Evolutionary conservation across 192 early-diverging fungal genomes (phyloP).

Genomic region (Allomyces macrogynus): DNA sequence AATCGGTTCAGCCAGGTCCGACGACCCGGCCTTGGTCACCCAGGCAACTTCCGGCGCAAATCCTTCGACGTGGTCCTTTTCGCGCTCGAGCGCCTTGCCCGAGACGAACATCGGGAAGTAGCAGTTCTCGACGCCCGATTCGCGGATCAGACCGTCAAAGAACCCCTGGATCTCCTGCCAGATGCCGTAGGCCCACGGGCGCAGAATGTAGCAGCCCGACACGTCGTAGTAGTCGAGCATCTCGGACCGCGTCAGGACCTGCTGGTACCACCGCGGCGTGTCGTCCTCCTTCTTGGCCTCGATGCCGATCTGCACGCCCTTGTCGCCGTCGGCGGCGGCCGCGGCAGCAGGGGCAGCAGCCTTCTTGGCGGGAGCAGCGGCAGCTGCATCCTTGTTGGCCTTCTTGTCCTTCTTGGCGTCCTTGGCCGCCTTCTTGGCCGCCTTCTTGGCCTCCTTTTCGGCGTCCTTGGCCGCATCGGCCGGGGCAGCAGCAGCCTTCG

Average conservation of each 20-base stretch:
- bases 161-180: slow-evolving; percentile 94
- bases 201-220: slow-evolving; percentile 94
- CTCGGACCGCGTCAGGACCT: slow-evolving; percentile 72
- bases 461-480: slow-evolving; percentile 13
- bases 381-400: slow-evolving; percentile 19
- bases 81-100: slow-evolving; percentile 59
- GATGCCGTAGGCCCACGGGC: slow-evolving; percentile 84
- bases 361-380: slow-evolving; percentile 1
- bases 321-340: slow-evolving; percentile 22
- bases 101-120: slow-evolving; percentile 99
- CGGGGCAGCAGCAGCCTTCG: no score
- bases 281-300: slow-evolving; percentile 71
- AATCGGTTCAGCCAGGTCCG: slow-evolving; percentile 85
- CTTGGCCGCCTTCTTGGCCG: slow-evolving; percentile 17
- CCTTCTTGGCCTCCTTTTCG: background rate
- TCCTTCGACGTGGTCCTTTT: slow-evolving; percentile 99
- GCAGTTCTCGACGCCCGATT: slow-evolving; percentile 84
- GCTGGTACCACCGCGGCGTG: slow-evolving; percentile 84
- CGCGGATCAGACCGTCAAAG: slow-evolving; percentile 73
- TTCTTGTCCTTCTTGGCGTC: slow-evolving; percentile 22
- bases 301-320: slow-evolving; percentile 62
- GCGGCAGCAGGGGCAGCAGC: slow-evolving; percentile 6
- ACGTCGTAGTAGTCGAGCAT: slow-evolving; percentile 99
- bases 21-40: slow-evolving; percentile 89
- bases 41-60: slow-evolving; percentile 99